These are phyloP conservation scores for Aspergillus biplanus DNA, from an alignment of 495 filamentous ascomycete species.

Conservation along the genomic window DNA sequence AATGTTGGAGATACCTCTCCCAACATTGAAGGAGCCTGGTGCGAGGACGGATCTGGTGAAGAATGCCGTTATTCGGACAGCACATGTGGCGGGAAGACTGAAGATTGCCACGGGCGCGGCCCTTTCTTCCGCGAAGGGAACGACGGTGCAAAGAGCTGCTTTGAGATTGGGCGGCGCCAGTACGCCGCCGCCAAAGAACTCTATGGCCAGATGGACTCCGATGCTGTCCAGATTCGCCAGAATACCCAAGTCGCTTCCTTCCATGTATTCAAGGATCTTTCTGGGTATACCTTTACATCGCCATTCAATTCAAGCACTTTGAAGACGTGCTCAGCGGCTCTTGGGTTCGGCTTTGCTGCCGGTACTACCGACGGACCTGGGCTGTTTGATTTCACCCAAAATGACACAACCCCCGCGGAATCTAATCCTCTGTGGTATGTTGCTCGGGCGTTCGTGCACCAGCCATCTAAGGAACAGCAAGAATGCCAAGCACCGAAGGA, in stretches of 20 bases:
- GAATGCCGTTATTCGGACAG: slow-evolving; percentile 73
- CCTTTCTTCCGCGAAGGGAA: slow-evolving; percentile 75
- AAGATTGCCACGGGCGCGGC: slow-evolving; percentile 83
- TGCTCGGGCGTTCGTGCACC: slow-evolving; percentile 72
- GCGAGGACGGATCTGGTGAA: slow-evolving; percentile 72
- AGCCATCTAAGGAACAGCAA: slow-evolving; percentile 70
- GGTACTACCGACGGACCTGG: slow-evolving; percentile 95
- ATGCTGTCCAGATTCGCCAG: slow-evolving; percentile 53
- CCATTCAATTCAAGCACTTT: slow-evolving; percentile 72
- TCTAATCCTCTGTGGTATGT: slow-evolving; percentile 79
- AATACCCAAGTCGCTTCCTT: slow-evolving; percentile 65
- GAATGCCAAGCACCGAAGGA: slow-evolving; percentile 84
- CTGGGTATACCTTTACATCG: slow-evolving; percentile 71
- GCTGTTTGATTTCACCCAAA: slow-evolving; percentile 93
- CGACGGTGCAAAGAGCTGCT: slow-evolving; percentile 72
- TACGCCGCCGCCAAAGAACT: slow-evolving; percentile 64
- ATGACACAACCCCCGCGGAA: slow-evolving; percentile 71
- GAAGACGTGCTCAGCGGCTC: slow-evolving; percentile 83
- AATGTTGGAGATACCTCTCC: slow-evolving; percentile 93
- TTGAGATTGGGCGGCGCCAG: slow-evolving; percentile 71
- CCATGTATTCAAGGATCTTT: slow-evolving; percentile 76
- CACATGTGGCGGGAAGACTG: slow-evolving; percentile 75
- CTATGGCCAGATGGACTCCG: slow-evolving; percentile 56
- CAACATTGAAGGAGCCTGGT: slow-evolving; percentile 85
- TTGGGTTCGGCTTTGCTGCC: slow-evolving; percentile 93